Percentiles rank a stretch among this genome's conserved stretches.
phyloP scores from a whole-genome alignment of 371 early-diverging fungal genomes.

The Parasitella parasitica region DNA sequence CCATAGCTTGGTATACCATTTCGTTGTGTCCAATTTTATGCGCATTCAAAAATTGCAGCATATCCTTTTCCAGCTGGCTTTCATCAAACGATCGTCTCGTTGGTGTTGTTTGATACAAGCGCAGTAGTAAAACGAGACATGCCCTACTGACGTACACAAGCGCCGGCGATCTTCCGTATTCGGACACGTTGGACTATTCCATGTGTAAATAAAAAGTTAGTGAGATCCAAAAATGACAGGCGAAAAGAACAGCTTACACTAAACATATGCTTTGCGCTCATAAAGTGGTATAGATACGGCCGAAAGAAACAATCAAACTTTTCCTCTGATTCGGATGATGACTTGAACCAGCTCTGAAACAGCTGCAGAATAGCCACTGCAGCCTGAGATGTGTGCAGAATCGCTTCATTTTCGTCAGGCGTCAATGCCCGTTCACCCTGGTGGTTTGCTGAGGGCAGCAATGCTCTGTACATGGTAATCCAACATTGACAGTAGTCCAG shows the following conservation, averaged over 20 bases:
- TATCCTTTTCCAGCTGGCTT: slow-evolving; percentile 30
- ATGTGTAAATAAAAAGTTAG: not conserved
- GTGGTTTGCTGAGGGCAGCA: slow-evolving; percentile 5
- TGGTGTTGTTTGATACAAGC: slow-evolving; percentile 35
- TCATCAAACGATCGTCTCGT: slow-evolving; percentile 30
- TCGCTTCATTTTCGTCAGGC: slow-evolving; percentile 12
- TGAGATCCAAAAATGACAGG: too few relatives aligned
- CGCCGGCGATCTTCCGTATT: slow-evolving; percentile 17
- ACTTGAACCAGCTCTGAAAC: slow-evolving; percentile 28
- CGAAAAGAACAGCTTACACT: slow-evolving; percentile 21
- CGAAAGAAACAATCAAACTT: slow-evolving; percentile 42
- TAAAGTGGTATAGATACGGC: slow-evolving; percentile 41
- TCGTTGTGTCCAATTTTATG: slow-evolving; percentile 17
- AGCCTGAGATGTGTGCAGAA: slow-evolving; percentile 29
- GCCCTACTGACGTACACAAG: slow-evolving; percentile 23
- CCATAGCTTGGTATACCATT: slow-evolving; percentile 6
- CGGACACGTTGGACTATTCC: slow-evolving; percentile 18
- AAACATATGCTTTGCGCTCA: slow-evolving; percentile 30
- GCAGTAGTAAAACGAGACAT: slow-evolving; percentile 18
- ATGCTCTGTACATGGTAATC: slow-evolving; percentile 26
- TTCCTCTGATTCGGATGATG: slow-evolving; percentile 19
- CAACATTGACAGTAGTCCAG: slow-evolving; percentile 35
- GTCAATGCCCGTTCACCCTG: slow-evolving; percentile 1
- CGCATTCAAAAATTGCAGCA: slow-evolving; percentile 12
- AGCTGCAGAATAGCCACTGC: slow-evolving; percentile 29